Base-by-base conservation (phyloP, 345 rosid species). In the Gossypium herbaceum region DNA sequence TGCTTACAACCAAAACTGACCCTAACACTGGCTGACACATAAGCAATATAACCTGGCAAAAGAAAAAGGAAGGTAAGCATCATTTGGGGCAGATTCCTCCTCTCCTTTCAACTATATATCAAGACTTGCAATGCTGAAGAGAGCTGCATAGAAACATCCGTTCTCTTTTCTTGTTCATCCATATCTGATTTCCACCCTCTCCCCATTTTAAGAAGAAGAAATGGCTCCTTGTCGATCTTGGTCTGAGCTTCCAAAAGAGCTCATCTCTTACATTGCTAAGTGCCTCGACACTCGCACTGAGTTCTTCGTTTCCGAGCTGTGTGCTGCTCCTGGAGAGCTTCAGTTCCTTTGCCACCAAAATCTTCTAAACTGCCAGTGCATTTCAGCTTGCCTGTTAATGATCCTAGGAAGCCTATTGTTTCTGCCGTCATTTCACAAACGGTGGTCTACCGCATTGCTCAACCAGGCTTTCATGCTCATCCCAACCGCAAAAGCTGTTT, bases 261-360 rank as follows among this genome's bases (percentile, higher is more conserved):
- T 76, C 56, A 7, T 76, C 4, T 9, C 27, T 24, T 51, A 17
- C 22, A 79, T 75, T 48, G 79, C 51, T 16, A 6, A 60, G 43
- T 6, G 29, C 19, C 43, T 72, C 1, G 74, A 72, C 1, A 39
- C 15, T 12, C 12, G 59, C 16, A 1, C 41, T 1, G 77, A 80
- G 20, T 60, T 15, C 74, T 73, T 29, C 70, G 17, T 58, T 72
- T 51, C 22, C 72, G 77, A 48, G 64, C 59, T n/a, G 77, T 76
- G 0, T 80, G 82, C 52, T 20, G 22, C 11, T 73, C 65, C 44
- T 76, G 68, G 82, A 64, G 76, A 13, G 2, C 0, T 11, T 50
- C 65, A 17, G 59, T 56, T 8, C 55, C 56, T 4, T 15, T 43
- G 2, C 71, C 77, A 5, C 41, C 7, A 13, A 67, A 10, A 27